A percentile compares a stretch with the other conserved stretches of the same genome.
Evolutionary conservation across 1,284 basidiomycete species (phyloP).

Genomic region (Sporisorium graminicola): DNA sequence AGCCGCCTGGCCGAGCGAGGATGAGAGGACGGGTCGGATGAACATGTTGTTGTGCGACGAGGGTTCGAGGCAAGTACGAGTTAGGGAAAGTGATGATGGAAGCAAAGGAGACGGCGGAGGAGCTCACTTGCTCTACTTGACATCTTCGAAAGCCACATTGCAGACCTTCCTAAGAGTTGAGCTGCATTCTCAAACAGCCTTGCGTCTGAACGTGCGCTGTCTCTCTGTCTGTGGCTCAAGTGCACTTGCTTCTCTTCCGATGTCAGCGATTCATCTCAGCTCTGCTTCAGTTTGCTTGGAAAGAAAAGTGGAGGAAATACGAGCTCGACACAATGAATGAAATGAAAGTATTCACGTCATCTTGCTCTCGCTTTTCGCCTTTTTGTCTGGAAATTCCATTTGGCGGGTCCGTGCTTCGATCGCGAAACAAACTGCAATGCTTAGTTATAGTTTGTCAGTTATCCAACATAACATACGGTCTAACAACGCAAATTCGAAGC

Average conservation of each 20-base stretch:
- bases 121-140: neutral
- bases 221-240: neutral
- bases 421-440: neutral
- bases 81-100: neutral
- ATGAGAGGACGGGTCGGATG: constrained; percentile 49
- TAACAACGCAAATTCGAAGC: neutral
- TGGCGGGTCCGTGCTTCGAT: constrained; percentile 11
- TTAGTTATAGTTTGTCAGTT: neutral
- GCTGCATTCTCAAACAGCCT: neutral
- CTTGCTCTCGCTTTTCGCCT: constrained; percentile 8
- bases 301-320: constrained; percentile 1
- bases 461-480: neutral
- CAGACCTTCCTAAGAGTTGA: neutral
- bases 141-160: neutral
- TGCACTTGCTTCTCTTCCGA: neutral
- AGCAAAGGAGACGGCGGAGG: neutral
- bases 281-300: neutral
- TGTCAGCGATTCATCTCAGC: neutral
- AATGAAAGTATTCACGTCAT: constrained; percentile 31
- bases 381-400: neutral
- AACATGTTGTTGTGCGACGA: constrained; percentile 28
- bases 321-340: neutral
- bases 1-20: constrained; percentile 50
- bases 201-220: neutral
- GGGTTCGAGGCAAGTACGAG: too few species aligned